phyloP scores from a whole-genome alignment of 441 rosid genomes.

The Mallotus repandus region DNA sequence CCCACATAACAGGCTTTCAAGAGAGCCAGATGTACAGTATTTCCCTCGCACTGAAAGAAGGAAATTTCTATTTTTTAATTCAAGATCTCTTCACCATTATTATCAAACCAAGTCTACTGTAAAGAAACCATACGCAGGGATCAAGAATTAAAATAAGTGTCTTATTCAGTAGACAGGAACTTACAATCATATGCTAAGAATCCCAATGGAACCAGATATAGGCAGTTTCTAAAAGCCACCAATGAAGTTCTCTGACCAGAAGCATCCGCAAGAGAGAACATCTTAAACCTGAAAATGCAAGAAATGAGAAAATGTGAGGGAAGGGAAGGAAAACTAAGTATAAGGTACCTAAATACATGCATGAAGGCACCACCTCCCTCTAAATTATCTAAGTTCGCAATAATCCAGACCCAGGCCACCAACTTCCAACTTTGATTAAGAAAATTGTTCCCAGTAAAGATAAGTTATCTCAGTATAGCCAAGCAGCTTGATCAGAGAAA shows the following conservation, averaged over 20 bases:
- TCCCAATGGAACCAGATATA: constrained; percentile 85
- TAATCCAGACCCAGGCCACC: background rate
- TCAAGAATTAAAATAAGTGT: background rate
- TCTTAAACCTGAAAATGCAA: constrained; percentile 60
- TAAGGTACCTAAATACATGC: background rate
- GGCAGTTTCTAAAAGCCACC: constrained; percentile 84
- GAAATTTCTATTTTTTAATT: background rate
- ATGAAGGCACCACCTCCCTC: background rate
- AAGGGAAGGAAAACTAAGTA: background rate
- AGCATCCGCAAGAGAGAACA: constrained; percentile 86
- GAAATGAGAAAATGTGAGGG: background rate
- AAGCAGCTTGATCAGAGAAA: constrained; percentile 2
- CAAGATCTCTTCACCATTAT: background rate
- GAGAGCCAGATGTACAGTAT: background rate
- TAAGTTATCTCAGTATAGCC: background rate
- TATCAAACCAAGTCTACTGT: background rate
- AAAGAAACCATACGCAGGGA: background rate
- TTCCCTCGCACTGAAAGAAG: background rate
- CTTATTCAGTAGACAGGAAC: constrained; percentile 29
- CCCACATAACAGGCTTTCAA: background rate
- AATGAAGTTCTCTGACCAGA: constrained; percentile 75
- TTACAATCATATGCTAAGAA: constrained; percentile 84
- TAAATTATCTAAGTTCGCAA: background rate
- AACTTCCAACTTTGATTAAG: background rate
- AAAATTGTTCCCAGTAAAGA: background rate